phyloP scores from a whole-genome alignment of 495 filamentous ascomycete species.

The Neurospora sp. region DNA sequence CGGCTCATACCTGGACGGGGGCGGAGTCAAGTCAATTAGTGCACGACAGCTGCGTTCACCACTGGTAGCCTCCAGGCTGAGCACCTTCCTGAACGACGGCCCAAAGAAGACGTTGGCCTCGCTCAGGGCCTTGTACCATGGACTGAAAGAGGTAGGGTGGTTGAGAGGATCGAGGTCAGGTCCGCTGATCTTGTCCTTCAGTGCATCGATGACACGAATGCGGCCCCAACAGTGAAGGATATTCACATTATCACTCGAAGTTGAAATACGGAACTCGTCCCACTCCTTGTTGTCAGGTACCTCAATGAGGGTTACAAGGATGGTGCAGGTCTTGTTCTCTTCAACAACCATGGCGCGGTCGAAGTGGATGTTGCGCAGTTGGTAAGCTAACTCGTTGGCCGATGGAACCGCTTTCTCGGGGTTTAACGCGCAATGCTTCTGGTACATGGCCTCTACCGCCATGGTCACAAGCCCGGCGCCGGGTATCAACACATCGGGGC shows the following conservation, averaged over 20 bases:
- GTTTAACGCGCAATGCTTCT: background rate
- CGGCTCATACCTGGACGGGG: conserved; percentile 11
- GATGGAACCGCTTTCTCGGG: background rate
- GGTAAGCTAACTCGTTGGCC: background rate
- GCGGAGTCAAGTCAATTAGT: conserved; percentile 2
- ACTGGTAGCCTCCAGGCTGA: conserved; percentile 13
- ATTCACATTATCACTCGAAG: background rate
- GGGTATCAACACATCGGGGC: conserved; percentile 14
- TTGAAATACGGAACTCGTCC: conserved; percentile 10
- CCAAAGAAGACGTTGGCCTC: conserved; percentile 23
- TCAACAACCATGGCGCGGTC: conserved; percentile 5
- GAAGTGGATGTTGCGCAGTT: conserved; percentile 4
- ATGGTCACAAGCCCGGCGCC: conserved; percentile 9
- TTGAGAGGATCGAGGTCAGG: background rate
- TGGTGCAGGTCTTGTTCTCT: background rate
- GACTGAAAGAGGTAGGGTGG: background rate
- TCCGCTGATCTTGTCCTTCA: background rate
- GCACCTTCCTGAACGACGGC: conserved; percentile 16
- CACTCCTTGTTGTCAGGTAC: conserved; percentile 3
- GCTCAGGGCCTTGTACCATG: conserved; percentile 24
- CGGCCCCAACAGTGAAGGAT: conserved; percentile 7
- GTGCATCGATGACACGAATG: conserved; percentile 4
- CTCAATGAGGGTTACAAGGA: background rate
- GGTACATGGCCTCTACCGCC: conserved; percentile 11
- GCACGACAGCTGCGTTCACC: conserved; percentile 10